phyloP scores from a whole-genome alignment of 352 stramenopile species.

The Pythium diclinum region DNA sequence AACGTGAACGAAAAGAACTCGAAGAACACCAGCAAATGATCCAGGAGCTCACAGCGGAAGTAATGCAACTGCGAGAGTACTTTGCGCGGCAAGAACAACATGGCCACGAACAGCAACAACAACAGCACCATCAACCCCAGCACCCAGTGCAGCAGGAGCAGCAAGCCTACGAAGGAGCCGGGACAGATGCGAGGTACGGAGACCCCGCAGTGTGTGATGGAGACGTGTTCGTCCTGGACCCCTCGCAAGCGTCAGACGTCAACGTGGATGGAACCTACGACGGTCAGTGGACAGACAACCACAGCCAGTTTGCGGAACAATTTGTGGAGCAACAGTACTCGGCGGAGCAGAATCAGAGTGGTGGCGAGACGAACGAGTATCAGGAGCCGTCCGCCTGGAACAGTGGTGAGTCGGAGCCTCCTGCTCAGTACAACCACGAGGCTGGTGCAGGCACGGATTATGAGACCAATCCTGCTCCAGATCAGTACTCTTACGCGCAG shows the following conservation, averaged over 20 bases:
- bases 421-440: neutral
- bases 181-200: neutral
- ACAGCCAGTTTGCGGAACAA: neutral
- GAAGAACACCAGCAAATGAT: conserved; percentile 28
- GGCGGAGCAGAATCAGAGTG: neutral
- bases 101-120: neutral
- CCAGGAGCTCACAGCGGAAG: conserved; percentile 37
- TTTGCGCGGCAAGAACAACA: neutral
- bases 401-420: neutral
- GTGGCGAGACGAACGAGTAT: neutral
- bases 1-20: conserved; percentile 18
- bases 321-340: neutral
- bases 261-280: neutral
- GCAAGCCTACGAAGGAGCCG: no score
- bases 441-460: neutral
- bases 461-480: neutral
- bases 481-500: neutral
- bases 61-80: conserved; percentile 14
- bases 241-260: neutral
- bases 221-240: neutral
- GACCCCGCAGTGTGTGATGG: neutral
- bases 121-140: neutral
- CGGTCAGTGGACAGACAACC: neutral
- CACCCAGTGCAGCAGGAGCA: no score
- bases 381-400: neutral